Evolutionary conservation across 2,329 filamentous ascomycete species (phyloP), one percentile per base, ranked within the genome.

Genomic region (Geoglossum cookeanum): DNA sequence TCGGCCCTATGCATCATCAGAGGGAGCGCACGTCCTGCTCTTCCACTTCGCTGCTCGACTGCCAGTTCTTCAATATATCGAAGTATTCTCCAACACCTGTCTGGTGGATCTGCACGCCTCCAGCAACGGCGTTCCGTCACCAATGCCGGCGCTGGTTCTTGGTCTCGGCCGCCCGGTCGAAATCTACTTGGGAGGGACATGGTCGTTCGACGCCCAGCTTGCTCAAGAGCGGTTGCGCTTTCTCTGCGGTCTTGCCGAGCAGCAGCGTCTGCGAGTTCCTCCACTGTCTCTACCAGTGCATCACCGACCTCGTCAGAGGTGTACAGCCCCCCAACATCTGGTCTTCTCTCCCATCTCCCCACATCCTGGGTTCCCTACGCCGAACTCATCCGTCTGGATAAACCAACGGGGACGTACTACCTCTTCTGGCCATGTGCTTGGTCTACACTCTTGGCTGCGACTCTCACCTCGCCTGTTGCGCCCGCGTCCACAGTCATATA

Each of bases 341-440:
- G 88, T 13, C 65, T 92, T 4, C 71, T 94, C 33, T 84, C 87
- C 2, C 69, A 74, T 55, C 73, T 94, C 1, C 88, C 88, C 1
- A 61, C 71, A 22, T 78, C 83, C 57, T 81, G 82, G 75, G 75
- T 92, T 2, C 88, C 87, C 1, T 94, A 92, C 65, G 87, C 81
- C 53, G 87, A 94, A 67, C 78, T 94, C 13, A 78, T 85, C 64
- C 84, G 89, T 54, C 74, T 94, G 53, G 83, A 92, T 69, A 92
- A 88, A 65, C 88, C 87, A 0, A 77, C 81, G 0, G 88, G 88
- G 51, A 86, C 85, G 1, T 86, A 88, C 71, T 92, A 92, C 66
- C 80, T 94, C 60, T 91, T 84, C 73, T 85, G 90, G 64, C 88
- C 87, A 32, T 91, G 87, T 65, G 73, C 92, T 11, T 94, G 90